Percentiles rank a stretch among this genome's conserved stretches.
Conservation (phyloP, 345 rosid species). For the Ricinus communis region DNA sequence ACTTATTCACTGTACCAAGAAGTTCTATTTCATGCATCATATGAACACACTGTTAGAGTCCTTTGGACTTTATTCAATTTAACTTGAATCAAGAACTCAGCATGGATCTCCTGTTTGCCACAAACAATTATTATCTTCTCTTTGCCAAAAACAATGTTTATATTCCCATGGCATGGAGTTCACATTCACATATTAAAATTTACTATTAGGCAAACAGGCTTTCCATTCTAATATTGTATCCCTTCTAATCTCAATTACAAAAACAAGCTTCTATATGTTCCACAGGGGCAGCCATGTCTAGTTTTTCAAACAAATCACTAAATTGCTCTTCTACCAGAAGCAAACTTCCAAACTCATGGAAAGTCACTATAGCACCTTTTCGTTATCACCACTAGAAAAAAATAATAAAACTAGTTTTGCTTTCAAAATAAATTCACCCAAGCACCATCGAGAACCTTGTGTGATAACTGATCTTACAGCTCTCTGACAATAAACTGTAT, state of each 20-base stretch:
- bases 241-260: background rate
- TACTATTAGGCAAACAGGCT: background rate
- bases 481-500: background rate
- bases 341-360: too few species aligned
- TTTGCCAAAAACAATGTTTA: too few species aligned
- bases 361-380: too few species aligned
- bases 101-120: background rate
- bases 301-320: background rate
- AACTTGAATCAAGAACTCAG: background rate
- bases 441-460: background rate
- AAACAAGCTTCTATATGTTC: background rate
- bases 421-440: background rate
- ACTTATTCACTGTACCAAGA: background rate
- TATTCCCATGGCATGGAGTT: background rate
- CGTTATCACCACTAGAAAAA: background rate
- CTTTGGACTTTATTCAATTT: background rate
- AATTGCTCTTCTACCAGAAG: too few species aligned
- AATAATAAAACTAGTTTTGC: background rate
- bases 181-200: background rate
- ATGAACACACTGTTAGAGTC: background rate
- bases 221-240: background rate
- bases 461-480: background rate
- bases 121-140: background rate
- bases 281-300: background rate
- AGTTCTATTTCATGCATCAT: background rate